phyloP scores from a whole-genome alignment of 1,139 yeast species.

The Protomyces arabidopsidicola region DNA sequence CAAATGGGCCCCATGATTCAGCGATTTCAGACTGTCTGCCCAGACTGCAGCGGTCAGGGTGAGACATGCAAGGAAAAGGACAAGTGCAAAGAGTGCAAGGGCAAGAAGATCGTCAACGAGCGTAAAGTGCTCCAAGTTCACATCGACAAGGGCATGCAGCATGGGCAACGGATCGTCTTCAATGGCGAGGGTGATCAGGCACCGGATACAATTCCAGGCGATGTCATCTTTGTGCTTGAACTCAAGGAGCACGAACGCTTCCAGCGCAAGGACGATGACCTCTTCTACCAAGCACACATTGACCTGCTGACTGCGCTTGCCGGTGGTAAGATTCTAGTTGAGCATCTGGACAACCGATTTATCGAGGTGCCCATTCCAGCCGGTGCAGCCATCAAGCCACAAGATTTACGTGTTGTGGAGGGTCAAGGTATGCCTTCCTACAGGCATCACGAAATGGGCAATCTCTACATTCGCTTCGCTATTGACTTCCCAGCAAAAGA shows the following conservation, averaged over 20 bases:
- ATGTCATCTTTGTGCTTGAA: slow-evolving; percentile 83
- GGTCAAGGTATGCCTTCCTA: slow-evolving; percentile 94
- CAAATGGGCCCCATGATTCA: slow-evolving; percentile 99
- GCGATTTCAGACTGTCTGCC: slow-evolving; percentile 86
- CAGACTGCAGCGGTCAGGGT: slow-evolving; percentile 87
- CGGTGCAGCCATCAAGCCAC: slow-evolving; percentile 92
- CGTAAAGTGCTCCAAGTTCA: slow-evolving; percentile 92
- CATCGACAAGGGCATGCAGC: slow-evolving; percentile 95
- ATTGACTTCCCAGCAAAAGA: slow-evolving; percentile 49
- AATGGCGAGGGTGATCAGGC: slow-evolving; percentile 97
- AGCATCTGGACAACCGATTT: slow-evolving; percentile 80
- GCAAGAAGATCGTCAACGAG: slow-evolving; percentile 82
- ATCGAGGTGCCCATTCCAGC: slow-evolving; percentile 76
- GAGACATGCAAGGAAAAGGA: slow-evolving; percentile 83
- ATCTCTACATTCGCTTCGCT: slow-evolving; percentile 50
- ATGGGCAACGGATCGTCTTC: slow-evolving; percentile 87
- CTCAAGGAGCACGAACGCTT: slow-evolving; percentile 79
- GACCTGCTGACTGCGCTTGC: slow-evolving; percentile 92
- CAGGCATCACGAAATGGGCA: slow-evolving; percentile 47
- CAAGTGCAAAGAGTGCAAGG: slow-evolving; percentile 80
- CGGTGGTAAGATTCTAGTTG: slow-evolving; percentile 84
- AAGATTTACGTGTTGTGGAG: slow-evolving; percentile 71
- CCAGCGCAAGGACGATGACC: slow-evolving; percentile 85
- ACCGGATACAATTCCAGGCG: slow-evolving; percentile 94
- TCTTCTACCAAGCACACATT: slow-evolving; percentile 77